Evolutionary conservation across 805 yeast genomes (phyloP).

Genomic region (Saccharomycopsis selenospora): DNA sequence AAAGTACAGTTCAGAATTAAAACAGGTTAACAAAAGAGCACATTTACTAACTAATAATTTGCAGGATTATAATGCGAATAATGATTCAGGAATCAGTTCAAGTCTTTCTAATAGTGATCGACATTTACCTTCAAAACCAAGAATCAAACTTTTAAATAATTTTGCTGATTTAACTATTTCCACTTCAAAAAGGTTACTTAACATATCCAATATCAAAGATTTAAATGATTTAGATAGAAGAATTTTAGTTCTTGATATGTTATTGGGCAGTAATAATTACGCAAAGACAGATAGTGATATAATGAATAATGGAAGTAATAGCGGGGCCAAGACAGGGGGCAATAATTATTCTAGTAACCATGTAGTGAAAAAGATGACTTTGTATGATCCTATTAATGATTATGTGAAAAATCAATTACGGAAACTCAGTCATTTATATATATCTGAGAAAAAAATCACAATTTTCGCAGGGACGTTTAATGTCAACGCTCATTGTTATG

Average conservation of each 20-base stretch:
- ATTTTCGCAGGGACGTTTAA: slow-evolving; percentile 84
- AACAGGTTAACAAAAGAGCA: slow-evolving; percentile 17
- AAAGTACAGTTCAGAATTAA: slow-evolving; percentile 17
- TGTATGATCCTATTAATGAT: slow-evolving; percentile 83
- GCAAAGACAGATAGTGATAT: neutral
- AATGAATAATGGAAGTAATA: neutral
- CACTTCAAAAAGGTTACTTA: slow-evolving; percentile 18
- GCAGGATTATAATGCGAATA: neutral
- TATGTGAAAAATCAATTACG: slow-evolving; percentile 63
- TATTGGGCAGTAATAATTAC: slow-evolving; percentile 9
- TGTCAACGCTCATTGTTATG: slow-evolving; percentile 61
- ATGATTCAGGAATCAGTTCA: neutral
- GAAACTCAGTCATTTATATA: slow-evolving; percentile 43
- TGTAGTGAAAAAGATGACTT: slow-evolving; percentile 4
- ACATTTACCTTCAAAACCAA: slow-evolving; percentile 11
- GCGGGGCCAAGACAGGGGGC: neutral
- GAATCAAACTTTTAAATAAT: slow-evolving; percentile 11
- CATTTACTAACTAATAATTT: slow-evolving; percentile 12
- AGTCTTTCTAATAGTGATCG: neutral
- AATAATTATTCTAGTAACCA: slow-evolving; percentile 6
- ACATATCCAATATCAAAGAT: slow-evolving; percentile 18
- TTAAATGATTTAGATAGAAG: slow-evolving; percentile 18
- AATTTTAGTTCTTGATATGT: slow-evolving; percentile 6
- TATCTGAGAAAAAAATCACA: slow-evolving; percentile 50
- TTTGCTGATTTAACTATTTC: slow-evolving; percentile 19